These are phyloP conservation scores for Perkinsus chesapeaki DNA, from an alignment of 169 alveolate genomes.

Conservation along the genomic window DNA sequence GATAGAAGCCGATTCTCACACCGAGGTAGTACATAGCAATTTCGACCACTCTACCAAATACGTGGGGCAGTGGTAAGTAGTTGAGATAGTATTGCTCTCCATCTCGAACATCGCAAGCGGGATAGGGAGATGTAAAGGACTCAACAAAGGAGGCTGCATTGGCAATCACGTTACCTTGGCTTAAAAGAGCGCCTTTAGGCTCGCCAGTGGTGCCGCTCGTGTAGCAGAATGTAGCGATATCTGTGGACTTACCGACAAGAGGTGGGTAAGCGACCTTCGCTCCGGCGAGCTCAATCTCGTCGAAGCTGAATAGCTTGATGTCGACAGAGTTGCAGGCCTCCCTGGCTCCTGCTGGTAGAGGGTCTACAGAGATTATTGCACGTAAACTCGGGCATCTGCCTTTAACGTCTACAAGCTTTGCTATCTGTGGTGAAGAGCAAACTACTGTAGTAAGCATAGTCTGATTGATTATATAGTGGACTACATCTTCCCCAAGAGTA, in stretches of 20 bases:
- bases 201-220: conserved; percentile 86
- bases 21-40: background rate
- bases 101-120: conserved; percentile 13
- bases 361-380: conserved; percentile 19
- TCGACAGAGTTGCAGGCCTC: background rate
- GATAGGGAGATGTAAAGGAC: conserved; percentile 26
- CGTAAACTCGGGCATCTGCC: conserved; percentile 10
- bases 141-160: conserved; percentile 12
- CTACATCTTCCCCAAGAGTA: conserved; percentile 59
- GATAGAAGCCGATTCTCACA: background rate
- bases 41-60: conserved; percentile 56
- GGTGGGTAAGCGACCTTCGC: background rate
- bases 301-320: background rate
- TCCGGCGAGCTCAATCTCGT: background rate
- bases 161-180: conserved; percentile 62
- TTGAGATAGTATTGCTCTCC: conserved; percentile 50
- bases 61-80: conserved; percentile 76
- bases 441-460: conserved; percentile 38
- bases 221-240: conserved; percentile 57
- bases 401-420: background rate
- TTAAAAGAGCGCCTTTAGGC: conserved; percentile 81
- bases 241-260: conserved; percentile 28
- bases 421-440: conserved; percentile 32
- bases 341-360: background rate
- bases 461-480: conserved; percentile 45